Evolutionary conservation across 768 basidiomycete species (phyloP).

Genomic region (Mycena chlorophos): DNA sequence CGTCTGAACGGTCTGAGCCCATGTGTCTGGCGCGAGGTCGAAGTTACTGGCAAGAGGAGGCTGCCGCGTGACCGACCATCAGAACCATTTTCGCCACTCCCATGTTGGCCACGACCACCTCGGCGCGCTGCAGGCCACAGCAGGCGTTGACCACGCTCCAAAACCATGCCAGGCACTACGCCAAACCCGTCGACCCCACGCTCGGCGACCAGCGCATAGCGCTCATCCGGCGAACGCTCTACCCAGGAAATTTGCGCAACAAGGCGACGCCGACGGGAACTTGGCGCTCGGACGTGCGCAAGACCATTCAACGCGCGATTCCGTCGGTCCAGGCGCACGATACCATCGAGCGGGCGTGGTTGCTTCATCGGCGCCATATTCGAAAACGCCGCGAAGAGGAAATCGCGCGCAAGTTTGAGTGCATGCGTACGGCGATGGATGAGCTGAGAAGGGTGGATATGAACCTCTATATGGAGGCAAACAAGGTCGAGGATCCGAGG

Average conservation of each 20-base stretch:
- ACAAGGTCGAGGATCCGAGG: conserved; percentile 74
- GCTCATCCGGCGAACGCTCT: conserved; percentile 73
- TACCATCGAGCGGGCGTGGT: conserved; percentile 90
- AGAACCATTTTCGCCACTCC: background rate
- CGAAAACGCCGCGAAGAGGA: conserved; percentile 71
- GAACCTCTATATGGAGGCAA: conserved; percentile 66
- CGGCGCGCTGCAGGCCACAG: background rate
- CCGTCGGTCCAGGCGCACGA: conserved; percentile 88
- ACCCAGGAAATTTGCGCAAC: conserved; percentile 74
- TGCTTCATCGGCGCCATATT: conserved; percentile 73
- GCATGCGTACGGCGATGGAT: conserved; percentile 86
- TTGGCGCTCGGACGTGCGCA: conserved; percentile 80
- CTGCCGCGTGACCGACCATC: background rate
- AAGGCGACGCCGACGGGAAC: conserved; percentile 75
- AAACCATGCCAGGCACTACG: conserved; percentile 42
- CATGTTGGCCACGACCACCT: background rate
- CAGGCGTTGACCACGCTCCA: conserved; percentile 31
- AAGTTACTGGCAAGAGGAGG: background rate
- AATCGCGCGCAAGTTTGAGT: conserved; percentile 71
- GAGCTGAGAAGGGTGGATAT: conserved; percentile 64
- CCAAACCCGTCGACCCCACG: conserved; percentile 41
- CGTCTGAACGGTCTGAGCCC: conserved; percentile 24
- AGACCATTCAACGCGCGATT: conserved; percentile 78
- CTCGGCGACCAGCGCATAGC: conserved; percentile 64
- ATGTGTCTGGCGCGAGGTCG: too few species aligned